Evolutionary conservation across 495 filamentous ascomycete species (phyloP).

Genomic region (Usnea hakonensis): DNA sequence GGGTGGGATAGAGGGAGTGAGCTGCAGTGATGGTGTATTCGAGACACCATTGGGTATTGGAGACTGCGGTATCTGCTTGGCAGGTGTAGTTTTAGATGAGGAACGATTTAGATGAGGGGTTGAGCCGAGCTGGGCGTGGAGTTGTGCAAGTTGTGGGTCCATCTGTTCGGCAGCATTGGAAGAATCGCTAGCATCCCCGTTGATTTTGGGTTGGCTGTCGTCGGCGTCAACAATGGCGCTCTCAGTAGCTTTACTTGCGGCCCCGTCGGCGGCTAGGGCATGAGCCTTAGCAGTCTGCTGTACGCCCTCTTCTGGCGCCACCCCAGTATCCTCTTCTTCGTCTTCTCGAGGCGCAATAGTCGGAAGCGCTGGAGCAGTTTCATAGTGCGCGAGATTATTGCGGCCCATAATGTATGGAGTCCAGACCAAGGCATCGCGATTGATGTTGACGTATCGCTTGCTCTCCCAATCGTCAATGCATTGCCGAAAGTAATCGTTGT

Average conservation of each 20-base stretch:
- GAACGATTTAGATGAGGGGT: constrained; percentile 5
- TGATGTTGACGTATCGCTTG: constrained; percentile 79
- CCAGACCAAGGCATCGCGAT: constrained; percentile 77
- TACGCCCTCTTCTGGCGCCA: constrained; percentile 36
- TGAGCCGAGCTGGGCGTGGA: constrained; percentile 14
- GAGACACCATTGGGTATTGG: constrained; percentile 9
- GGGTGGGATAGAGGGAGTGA: constrained; percentile 20
- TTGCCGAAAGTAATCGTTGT: constrained; percentile 70
- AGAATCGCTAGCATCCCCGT: constrained; percentile 24
- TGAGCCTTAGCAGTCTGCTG: constrained; percentile 27
- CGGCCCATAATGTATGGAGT: constrained; percentile 97
- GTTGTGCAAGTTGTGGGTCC: constrained; percentile 15
- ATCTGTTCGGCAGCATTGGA: constrained; percentile 14
- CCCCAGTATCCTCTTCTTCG: constrained; percentile 55
- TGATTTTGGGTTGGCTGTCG: constrained; percentile 22
- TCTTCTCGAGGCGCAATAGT: constrained; percentile 78
- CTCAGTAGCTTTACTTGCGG: constrained; percentile 19
- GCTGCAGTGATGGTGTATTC: background rate
- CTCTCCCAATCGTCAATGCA: constrained; percentile 80
- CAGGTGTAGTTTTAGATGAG: constrained; percentile 5
- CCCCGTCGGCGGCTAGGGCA: constrained; percentile 18
- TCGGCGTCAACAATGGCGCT: constrained; percentile 20
- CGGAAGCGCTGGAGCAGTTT: constrained; percentile 72
- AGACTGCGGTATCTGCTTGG: background rate
- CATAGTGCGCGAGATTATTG: constrained; percentile 73